Evolutionary conservation across 768 basidiomycete genomes (phyloP).

Genomic region (Tylopilus plumbeoviolaceoides): DNA sequence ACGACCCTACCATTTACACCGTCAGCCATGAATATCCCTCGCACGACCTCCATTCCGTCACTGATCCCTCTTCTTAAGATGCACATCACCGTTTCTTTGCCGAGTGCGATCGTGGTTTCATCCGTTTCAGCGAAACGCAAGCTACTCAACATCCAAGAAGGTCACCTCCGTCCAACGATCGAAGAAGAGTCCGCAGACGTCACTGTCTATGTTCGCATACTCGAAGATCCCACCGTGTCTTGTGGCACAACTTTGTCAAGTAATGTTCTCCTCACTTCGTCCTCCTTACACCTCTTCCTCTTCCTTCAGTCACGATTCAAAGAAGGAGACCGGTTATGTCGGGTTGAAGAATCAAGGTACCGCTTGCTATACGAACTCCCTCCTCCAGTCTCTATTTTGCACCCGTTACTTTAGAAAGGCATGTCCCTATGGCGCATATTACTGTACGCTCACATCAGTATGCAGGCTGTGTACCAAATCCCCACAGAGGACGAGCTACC

Average conservation of each 20-base stretch:
- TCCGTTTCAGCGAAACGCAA: constrained; percentile 97
- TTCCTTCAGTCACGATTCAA: constrained; percentile 86
- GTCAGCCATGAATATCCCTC: constrained; percentile 71
- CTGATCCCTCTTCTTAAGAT: constrained; percentile 49
- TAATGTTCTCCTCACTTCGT: constrained; percentile 37
- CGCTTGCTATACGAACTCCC: constrained; percentile 99
- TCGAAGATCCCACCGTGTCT: constrained; percentile 96
- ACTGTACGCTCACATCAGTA: constrained; percentile 13
- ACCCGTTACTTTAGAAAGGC: constrained; percentile 94
- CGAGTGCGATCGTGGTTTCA: constrained; percentile 99
- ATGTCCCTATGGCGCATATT: constrained; percentile 20
- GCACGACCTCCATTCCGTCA: constrained; percentile 28
- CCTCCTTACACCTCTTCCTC: constrained; percentile 14
- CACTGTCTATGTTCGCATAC: constrained; percentile 92
- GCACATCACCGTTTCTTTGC: constrained; percentile 99
- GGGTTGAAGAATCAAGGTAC: constrained; percentile 99
- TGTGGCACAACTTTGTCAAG: constrained; percentile 99
- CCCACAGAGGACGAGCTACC: constrained; percentile 95
- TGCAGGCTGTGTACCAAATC: constrained; percentile 97
- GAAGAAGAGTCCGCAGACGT: constrained; percentile 95
- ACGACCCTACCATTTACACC: constrained; percentile 94
- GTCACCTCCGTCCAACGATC: constrained; percentile 82
- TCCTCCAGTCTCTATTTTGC: constrained; percentile 93
- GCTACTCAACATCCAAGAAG: constrained; percentile 79
- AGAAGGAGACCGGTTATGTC: constrained; percentile 98